phyloP scores from a whole-genome alignment of 2,329 filamentous ascomycete species.

The Penicillium sp. region DNA sequence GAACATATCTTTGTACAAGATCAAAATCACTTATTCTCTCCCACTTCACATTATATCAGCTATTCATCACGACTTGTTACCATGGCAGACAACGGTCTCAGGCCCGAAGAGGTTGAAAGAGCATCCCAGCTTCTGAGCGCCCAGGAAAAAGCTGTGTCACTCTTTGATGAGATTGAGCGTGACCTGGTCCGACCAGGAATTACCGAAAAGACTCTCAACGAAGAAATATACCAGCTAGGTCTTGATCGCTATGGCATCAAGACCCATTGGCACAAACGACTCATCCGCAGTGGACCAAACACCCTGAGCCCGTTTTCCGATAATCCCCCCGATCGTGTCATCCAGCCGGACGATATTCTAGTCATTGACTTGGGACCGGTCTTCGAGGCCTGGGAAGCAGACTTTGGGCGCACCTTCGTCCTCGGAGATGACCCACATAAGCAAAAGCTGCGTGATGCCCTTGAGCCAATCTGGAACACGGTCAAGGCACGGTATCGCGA shows the following conservation, averaged over 20 bases:
- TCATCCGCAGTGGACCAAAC: slow-evolving; percentile 52
- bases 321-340: slow-evolving; percentile 51
- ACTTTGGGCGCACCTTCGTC: slow-evolving; percentile 55
- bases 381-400: slow-evolving; percentile 55
- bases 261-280: slow-evolving; percentile 56
- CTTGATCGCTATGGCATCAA: slow-evolving; percentile 44
- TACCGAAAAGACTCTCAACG: slow-evolving; percentile 49
- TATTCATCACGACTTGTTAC: not conserved
- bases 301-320: slow-evolving; percentile 50
- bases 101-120: slow-evolving; percentile 23
- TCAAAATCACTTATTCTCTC: not conserved
- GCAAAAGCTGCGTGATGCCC: slow-evolving; percentile 45
- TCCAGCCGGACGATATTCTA: slow-evolving; percentile 52
- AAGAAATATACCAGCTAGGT: slow-evolving; percentile 50
- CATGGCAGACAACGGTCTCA: not conserved
- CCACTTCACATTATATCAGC: not conserved
- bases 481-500: slow-evolving; percentile 44
- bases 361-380: slow-evolving; percentile 55
- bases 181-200: slow-evolving; percentile 50
- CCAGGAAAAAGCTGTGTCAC: slow-evolving; percentile 46
- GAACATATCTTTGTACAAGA: not conserved
- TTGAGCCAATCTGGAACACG: slow-evolving; percentile 49
- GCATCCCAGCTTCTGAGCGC: slow-evolving; percentile 47
- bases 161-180: slow-evolving; percentile 51
- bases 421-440: slow-evolving; percentile 50